These are phyloP conservation scores for Xylariales sp. DNA, from an alignment of 2,329 filamentous ascomycete genomes.

Conservation along the genomic window DNA sequence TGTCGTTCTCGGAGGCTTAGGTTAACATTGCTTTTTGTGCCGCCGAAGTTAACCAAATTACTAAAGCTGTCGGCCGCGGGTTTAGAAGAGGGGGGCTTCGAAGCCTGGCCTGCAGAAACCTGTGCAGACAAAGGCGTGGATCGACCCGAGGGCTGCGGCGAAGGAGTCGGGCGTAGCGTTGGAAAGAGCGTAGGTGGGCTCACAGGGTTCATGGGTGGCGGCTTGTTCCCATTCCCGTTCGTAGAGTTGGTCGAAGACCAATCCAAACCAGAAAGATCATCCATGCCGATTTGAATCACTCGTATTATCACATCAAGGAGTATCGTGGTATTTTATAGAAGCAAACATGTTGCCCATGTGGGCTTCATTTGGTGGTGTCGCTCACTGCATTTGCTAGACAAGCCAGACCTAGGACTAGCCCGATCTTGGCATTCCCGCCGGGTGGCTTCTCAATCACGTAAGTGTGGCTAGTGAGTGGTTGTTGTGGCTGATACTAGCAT, in stretches of 20 bases:
- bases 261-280: constrained; percentile 51
- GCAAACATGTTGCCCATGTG: constrained; percentile 29
- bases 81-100: constrained; percentile 61
- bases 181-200: constrained; percentile 49
- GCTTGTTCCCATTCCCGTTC: constrained; percentile 42
- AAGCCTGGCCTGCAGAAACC: constrained; percentile 56
- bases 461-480: constrained; percentile 20
- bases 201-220: constrained; percentile 46
- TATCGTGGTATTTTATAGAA: constrained; percentile 37
- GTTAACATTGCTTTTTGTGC: constrained; percentile 72
- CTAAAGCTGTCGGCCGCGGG: constrained; percentile 79
- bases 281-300: constrained; percentile 44
- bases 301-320: constrained; percentile 47
- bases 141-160: constrained; percentile 65
- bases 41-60: constrained; percentile 74
- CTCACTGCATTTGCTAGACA: constrained; percentile 8
- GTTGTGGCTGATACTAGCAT: constrained; percentile 22
- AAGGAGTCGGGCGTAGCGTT: constrained; percentile 66
- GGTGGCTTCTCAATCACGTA: background rate
- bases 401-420: constrained; percentile 1
- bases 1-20: constrained; percentile 84
- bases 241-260: constrained; percentile 49
- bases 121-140: constrained; percentile 68
- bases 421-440: constrained; percentile 24
- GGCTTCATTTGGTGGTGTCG: constrained; percentile 20